Percentiles rank a stretch among this genome's conserved stretches.
Conservation (phyloP, 2,329 filamentous ascomycete genomes). For the Colletotrichum filicis region DNA sequence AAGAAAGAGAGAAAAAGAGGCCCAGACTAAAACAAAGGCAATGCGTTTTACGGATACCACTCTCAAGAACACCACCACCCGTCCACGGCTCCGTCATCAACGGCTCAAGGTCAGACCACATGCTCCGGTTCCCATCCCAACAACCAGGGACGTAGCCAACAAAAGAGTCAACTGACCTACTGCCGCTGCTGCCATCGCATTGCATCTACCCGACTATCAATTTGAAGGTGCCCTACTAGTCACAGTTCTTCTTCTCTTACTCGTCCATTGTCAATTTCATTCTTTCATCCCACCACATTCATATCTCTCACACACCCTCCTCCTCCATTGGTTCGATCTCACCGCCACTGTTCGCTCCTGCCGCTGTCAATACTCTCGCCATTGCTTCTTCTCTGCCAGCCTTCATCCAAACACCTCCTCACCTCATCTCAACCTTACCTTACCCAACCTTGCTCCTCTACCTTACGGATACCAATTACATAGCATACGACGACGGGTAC, state of each 20-base stretch:
- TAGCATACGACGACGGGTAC: conserved; percentile 9
- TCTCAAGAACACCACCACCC: conserved; percentile 15
- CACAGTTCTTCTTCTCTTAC: conserved; percentile 13
- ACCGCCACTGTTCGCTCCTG: conserved; percentile 1
- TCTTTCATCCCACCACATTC: conserved; percentile 14
- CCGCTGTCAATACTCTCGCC: neutral
- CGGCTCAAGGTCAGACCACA: conserved; percentile 32
- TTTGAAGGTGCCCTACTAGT: neutral
- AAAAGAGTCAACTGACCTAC: conserved; percentile 31
- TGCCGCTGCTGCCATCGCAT: conserved; percentile 3
- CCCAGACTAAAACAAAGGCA: neutral
- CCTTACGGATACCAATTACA: neutral
- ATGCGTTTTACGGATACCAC: neutral
- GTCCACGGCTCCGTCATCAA: conserved; percentile 25
- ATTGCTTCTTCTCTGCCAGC: conserved; percentile 22
- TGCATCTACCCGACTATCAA: conserved; percentile 8
- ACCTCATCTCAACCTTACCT: conserved; percentile 10
- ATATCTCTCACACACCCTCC: neutral
- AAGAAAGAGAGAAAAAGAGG: neutral
- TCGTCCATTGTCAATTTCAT: conserved; percentile 14
- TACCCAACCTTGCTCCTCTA: conserved; percentile 17
- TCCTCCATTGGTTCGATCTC: conserved; percentile 18
- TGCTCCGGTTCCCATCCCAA: conserved; percentile 35
- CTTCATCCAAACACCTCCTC: conserved; percentile 24
- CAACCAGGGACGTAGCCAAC: conserved; percentile 29